Evolutionary conservation across 2,329 filamentous ascomycete genomes (phyloP).

Genomic region (Penicillium hordei): DNA sequence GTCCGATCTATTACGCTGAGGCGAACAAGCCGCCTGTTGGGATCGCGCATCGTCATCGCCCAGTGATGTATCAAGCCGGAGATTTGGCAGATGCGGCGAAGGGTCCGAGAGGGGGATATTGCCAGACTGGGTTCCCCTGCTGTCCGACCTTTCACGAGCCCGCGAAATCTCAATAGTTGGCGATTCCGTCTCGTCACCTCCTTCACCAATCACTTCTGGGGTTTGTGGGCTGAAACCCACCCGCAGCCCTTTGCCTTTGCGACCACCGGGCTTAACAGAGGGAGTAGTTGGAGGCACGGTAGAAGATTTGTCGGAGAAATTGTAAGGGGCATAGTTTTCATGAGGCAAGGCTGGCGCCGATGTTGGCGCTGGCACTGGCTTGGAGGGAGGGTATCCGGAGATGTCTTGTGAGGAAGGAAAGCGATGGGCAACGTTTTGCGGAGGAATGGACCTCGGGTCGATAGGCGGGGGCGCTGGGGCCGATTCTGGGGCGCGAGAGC

Average conservation of each 20-base stretch:
- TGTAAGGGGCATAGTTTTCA: slow-evolving; percentile 24
- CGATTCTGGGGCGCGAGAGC: slow-evolving; percentile 30
- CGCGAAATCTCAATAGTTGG: slow-evolving; percentile 70
- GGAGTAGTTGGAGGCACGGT: background rate
- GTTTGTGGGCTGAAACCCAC: slow-evolving; percentile 72
- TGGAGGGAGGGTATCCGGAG: slow-evolving; percentile 15
- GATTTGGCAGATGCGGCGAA: slow-evolving; percentile 26
- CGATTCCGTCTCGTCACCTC: slow-evolving; percentile 79
- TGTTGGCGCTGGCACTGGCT: background rate
- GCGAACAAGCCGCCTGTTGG: slow-evolving; percentile 10
- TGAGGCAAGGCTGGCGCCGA: slow-evolving; percentile 20
- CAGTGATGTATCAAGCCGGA: slow-evolving; percentile 38
- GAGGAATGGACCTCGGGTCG: slow-evolving; percentile 32
- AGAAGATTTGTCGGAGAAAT: slow-evolving; percentile 15
- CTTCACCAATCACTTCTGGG: slow-evolving; percentile 84
- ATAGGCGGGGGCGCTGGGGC: slow-evolving; percentile 23
- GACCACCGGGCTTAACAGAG: slow-evolving; percentile 31
- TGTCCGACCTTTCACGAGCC: slow-evolving; percentile 32
- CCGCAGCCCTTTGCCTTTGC: slow-evolving; percentile 64
- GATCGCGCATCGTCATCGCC: slow-evolving; percentile 20
- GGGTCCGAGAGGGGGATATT: slow-evolving; percentile 12
- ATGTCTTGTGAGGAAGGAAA: slow-evolving; percentile 36
- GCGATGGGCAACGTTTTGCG: slow-evolving; percentile 36
- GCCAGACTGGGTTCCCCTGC: slow-evolving; percentile 17
- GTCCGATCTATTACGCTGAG: slow-evolving; percentile 15